A percentile compares a stretch with the other conserved stretches of the same genome.
phyloP scores from a whole-genome alignment of 78 protist species.

The Dictyostelium capitatum region DNA sequence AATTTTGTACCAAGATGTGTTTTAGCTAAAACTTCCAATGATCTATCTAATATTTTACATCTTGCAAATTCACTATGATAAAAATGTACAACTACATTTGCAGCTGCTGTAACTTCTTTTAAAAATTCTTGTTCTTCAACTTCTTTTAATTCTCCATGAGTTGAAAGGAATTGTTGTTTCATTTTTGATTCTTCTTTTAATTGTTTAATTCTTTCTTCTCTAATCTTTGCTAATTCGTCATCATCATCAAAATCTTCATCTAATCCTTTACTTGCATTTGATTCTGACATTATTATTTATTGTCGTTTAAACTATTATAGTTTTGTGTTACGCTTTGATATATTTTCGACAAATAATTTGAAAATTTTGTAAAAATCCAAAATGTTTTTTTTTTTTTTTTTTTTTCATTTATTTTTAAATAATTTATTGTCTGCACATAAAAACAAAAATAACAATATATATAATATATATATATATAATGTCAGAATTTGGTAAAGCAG shows the following conservation, averaged over 20 bases:
- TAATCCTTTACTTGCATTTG: neutral
- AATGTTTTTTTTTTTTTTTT: neutral
- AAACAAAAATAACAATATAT: neutral
- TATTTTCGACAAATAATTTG: neutral
- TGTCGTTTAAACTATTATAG: neutral
- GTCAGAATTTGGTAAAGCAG: constrained; percentile 86
- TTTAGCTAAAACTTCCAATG: constrained; percentile 63
- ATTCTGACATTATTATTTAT: neutral
- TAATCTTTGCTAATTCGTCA: constrained; percentile 71
- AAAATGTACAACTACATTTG: constrained; percentile 79
- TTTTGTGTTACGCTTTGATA: neutral
- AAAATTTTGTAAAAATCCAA: neutral
- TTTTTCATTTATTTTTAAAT: neutral
- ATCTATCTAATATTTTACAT: constrained; percentile 86
- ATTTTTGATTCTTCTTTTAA: constrained; percentile 55
- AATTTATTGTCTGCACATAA: neutral
- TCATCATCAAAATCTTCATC: constrained; percentile 77
- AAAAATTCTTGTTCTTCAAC: constrained; percentile 83
- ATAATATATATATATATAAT: too few species aligned
- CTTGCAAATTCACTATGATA: constrained; percentile 84
- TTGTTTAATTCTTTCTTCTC: constrained; percentile 78
- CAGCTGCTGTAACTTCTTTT: constrained; percentile 63
- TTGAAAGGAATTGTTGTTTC: neutral
- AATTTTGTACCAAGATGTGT: constrained; percentile 52
- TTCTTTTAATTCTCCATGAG: constrained; percentile 84